Evolutionary conservation across 345 rosid genomes (phyloP).

Genomic region (Melastoma malabathricum): DNA sequence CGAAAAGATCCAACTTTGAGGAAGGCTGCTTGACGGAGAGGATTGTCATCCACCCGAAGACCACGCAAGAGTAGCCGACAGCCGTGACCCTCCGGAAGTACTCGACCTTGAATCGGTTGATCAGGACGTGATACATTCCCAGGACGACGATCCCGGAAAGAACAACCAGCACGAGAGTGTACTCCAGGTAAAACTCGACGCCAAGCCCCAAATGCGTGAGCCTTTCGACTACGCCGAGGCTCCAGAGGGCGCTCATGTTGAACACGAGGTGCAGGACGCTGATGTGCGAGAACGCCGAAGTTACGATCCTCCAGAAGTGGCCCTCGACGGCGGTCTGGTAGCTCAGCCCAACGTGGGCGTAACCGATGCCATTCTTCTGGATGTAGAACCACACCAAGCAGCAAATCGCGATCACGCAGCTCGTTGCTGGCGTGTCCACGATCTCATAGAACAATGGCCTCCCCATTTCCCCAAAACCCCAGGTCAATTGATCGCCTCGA

Average conservation of each 20-base stretch:
- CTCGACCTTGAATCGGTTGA: slow-evolving; percentile 61
- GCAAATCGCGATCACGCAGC: slow-evolving; percentile 59
- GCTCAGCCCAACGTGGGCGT: slow-evolving; percentile 83
- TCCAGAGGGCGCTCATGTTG: slow-evolving; percentile 98
- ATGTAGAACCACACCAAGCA: slow-evolving; percentile 69
- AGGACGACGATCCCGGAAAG: slow-evolving; percentile 68
- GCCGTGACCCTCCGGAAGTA: slow-evolving; percentile 88
- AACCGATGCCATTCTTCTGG: slow-evolving; percentile 84
- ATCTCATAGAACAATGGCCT: slow-evolving; percentile 74
- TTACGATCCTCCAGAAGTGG: slow-evolving; percentile 84
- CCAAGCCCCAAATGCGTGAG: slow-evolving; percentile 67
- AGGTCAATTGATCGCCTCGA: no score
- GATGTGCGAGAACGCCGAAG: slow-evolving; percentile 92
- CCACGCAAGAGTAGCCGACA: slow-evolving; percentile 98
- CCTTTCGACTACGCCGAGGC: slow-evolving; percentile 84
- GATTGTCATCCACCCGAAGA: slow-evolving; percentile 98
- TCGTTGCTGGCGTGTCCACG: slow-evolving; percentile 78
- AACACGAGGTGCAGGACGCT: slow-evolving; percentile 88
- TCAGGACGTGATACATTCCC: slow-evolving; percentile 68
- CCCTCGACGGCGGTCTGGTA: slow-evolving; percentile 74
- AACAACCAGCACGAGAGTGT: slow-evolving; percentile 64
- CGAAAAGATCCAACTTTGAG: slow-evolving; percentile 79
- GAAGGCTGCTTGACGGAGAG: slow-evolving; percentile 93
- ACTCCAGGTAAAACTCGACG: slow-evolving; percentile 67
- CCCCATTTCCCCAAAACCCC: slow-evolving; percentile 33